A percentile compares a stretch with the other conserved stretches of the same genome.
These are phyloP conservation scores for Juglanconis sp. DNA, from an alignment of 2,329 filamentous ascomycete genomes.

Conservation along the genomic window DNA sequence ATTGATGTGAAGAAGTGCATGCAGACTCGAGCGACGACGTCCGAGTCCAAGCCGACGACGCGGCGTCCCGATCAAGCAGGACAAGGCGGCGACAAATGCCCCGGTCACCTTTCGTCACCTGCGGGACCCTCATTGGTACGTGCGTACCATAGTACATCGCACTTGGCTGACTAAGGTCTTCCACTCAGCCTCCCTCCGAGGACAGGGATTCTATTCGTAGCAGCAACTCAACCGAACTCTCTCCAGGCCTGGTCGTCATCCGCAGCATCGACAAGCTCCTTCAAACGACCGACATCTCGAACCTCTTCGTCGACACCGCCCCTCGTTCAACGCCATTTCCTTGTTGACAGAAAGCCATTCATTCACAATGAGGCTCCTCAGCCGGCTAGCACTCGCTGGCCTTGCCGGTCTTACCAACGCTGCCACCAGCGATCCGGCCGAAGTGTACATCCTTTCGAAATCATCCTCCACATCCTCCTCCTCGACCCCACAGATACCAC, in stretches of 20 bases:
- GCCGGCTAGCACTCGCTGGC: conserved; percentile 28
- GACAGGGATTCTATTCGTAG: neutral
- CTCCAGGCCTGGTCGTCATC: conserved; percentile 7
- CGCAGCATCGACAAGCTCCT: conserved; percentile 13
- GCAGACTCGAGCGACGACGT: neutral
- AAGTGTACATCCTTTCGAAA: conserved; percentile 51
- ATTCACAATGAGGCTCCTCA: conserved; percentile 29
- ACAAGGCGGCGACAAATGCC: neutral
- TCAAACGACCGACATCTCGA: neutral
- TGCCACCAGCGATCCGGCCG: conserved; percentile 40
- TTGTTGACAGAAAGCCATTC: neutral
- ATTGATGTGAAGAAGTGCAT: neutral
- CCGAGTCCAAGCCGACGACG: neutral
- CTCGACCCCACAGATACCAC: conserved; percentile 42
- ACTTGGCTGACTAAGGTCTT: neutral
- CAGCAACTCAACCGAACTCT: neutral
- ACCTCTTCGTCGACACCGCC: neutral
- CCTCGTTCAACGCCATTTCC: neutral
- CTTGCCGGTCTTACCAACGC: conserved; percentile 29
- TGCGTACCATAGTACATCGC: neutral
- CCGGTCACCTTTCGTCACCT: neutral
- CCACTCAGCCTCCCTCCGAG: neutral
- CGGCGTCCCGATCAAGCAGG: neutral
- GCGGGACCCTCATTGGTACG: neutral
- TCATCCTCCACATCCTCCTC: conserved; percentile 26